Evolutionary conservation across 2,329 filamentous ascomycete genomes (phyloP).

Genomic region (Exutisphaerella laricina): DNA sequence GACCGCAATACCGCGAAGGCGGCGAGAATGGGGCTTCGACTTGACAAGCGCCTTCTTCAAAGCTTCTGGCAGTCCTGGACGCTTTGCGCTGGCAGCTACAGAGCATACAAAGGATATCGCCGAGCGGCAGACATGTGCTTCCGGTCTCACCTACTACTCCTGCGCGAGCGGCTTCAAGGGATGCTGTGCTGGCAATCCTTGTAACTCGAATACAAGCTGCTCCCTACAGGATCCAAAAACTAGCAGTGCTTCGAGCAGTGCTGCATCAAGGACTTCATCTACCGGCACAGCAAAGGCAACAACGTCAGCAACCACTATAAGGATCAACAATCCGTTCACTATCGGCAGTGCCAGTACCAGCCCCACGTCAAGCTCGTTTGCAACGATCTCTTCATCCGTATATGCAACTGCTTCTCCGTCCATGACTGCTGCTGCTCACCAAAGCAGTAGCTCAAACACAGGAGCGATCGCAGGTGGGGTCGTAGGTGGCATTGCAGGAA

Average conservation of each 20-base stretch:
- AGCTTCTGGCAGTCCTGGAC: constrained; percentile 3
- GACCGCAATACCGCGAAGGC: constrained; percentile 7
- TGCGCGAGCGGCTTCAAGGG: constrained; percentile 26
- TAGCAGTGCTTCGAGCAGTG: background rate
- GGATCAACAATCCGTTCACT: background rate
- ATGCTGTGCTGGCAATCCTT: constrained; percentile 26
- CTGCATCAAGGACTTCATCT: constrained; percentile 9
- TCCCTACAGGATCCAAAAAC: constrained; percentile 1
- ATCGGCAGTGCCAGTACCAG: constrained; percentile 1
- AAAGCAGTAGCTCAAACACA: constrained; percentile 18
- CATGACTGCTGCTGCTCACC: constrained; percentile 1
- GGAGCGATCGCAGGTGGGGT: constrained; percentile 39
- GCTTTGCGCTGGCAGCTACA: constrained; percentile 1
- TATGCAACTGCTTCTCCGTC: constrained; percentile 15
- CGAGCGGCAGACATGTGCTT: constrained; percentile 19
- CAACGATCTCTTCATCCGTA: constrained; percentile 15
- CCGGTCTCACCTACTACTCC: constrained; percentile 19
- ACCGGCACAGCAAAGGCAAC: constrained; percentile 1
- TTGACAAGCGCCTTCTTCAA: constrained; percentile 1
- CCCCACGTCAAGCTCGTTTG: constrained; percentile 12
- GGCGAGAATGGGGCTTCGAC: constrained; percentile 8
- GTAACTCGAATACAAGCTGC: constrained; percentile 14
- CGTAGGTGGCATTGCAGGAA: constrained; percentile 34
- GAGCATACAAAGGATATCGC: constrained; percentile 3
- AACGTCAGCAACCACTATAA: constrained; percentile 3